phyloP scores from a whole-genome alignment of 176 grass and related monocot species.

The Raddia guianensis region DNA sequence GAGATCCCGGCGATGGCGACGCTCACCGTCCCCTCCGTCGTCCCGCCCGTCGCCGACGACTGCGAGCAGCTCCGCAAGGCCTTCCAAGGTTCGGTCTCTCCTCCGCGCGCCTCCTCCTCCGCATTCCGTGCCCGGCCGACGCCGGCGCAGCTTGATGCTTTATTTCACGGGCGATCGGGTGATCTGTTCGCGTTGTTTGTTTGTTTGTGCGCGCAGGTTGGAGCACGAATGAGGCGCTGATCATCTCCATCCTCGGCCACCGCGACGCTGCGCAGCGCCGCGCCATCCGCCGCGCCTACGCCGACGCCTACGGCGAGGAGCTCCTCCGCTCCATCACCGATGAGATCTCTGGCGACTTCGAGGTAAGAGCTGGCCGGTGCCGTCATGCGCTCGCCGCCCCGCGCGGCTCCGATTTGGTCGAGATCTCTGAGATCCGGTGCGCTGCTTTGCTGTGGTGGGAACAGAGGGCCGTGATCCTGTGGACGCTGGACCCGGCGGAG shows the following conservation, averaged over 20 bases:
- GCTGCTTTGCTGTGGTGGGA: not conserved
- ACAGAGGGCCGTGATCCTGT: constrained; percentile 81
- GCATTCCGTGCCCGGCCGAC: not conserved
- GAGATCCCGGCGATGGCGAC: constrained; percentile 62
- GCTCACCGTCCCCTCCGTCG: constrained; percentile 56
- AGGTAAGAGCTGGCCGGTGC: constrained; percentile 44
- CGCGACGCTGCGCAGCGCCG: constrained; percentile 70
- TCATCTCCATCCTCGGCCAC: constrained; percentile 94
- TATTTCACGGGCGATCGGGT: not conserved
- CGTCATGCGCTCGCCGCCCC: not conserved
- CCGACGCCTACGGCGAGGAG: constrained; percentile 73
- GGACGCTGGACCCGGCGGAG: constrained; percentile 81
- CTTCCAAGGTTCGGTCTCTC: constrained; percentile 59
- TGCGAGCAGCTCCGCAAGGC: constrained; percentile 87
- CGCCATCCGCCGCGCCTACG: constrained; percentile 74
- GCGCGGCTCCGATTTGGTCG: not conserved
- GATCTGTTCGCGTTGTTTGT: constrained; percentile 21
- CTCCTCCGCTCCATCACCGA: constrained; percentile 82
- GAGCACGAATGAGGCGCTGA: constrained; percentile 87
- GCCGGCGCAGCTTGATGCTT: not conserved
- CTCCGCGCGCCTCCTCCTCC: not conserved
- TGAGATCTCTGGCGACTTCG: constrained; percentile 90
- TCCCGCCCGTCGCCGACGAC: constrained; percentile 71
- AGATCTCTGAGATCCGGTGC: constrained; percentile 20
- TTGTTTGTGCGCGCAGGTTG: constrained; percentile 53